Percentiles rank a stretch among this genome's conserved stretches.
These are phyloP conservation scores for Aspergillus brasiliensis DNA, from an alignment of 2,329 filamentous ascomycete genomes.

Conservation along the genomic window DNA sequence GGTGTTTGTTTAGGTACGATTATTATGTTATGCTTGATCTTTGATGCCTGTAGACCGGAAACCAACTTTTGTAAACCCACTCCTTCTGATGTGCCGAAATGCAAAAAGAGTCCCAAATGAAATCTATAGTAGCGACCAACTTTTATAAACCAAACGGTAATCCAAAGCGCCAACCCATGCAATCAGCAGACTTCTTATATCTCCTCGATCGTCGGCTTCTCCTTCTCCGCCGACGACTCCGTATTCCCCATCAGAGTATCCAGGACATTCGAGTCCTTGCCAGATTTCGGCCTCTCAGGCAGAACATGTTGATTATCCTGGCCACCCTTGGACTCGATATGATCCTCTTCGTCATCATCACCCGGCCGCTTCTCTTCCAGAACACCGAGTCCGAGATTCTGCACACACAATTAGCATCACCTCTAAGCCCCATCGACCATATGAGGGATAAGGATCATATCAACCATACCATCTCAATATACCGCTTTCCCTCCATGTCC, in stretches of 20 bases:
- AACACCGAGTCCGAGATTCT: conserved; percentile 50
- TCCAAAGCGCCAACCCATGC: conserved; percentile 18
- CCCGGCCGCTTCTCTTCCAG: conserved; percentile 41
- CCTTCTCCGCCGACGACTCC: conserved; percentile 22
- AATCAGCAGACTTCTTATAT: conserved; percentile 18
- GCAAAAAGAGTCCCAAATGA: not conserved
- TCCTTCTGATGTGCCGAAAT: not conserved
- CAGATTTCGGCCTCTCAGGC: conserved; percentile 15
- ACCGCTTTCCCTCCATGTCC: conserved; percentile 36
- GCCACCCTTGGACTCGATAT: not conserved
- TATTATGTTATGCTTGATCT: not conserved
- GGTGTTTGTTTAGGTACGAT: conserved; percentile 15
- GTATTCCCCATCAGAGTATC: conserved; percentile 40
- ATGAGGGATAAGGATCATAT: not conserved
- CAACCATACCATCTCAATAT: conserved; percentile 46
- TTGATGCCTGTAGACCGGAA: not conserved
- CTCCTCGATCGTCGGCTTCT: conserved; percentile 44
- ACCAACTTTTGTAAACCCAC: not conserved
- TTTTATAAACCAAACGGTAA: not conserved
- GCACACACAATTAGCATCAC: conserved; percentile 4
- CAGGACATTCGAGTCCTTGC: conserved; percentile 34
- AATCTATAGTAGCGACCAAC: not conserved
- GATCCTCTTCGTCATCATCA: conserved; percentile 17
- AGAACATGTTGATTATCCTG: not conserved
- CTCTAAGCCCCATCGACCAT: not conserved